Conservation (phyloP, 352 stramenopile genomes). For the Globisporangium echinulatum region DNA sequence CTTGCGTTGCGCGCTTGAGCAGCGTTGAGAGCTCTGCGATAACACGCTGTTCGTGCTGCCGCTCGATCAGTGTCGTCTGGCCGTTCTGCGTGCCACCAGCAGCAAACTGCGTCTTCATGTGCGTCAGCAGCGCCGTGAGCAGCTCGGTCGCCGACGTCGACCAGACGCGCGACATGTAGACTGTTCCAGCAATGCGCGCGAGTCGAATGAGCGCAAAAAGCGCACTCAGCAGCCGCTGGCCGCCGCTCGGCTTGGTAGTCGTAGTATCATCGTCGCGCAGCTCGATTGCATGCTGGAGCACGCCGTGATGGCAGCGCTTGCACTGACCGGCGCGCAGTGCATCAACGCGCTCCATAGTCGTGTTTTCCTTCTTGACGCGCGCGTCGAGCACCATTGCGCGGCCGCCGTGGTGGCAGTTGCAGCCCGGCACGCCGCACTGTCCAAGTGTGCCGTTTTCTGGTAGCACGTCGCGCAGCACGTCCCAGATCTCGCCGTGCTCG, state of each 20-base stretch:
- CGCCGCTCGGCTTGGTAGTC: slow-evolving; percentile 28
- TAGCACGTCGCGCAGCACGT: slow-evolving; percentile 38
- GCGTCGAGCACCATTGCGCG: slow-evolving; percentile 24
- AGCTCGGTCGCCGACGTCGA: slow-evolving; percentile 42
- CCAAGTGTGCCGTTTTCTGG: slow-evolving; percentile 43
- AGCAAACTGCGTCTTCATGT: slow-evolving; percentile 49
- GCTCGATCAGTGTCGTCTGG: slow-evolving; percentile 46
- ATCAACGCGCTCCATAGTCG: slow-evolving; percentile 16
- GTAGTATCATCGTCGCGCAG: slow-evolving; percentile 21
- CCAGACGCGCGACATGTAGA: slow-evolving; percentile 64
- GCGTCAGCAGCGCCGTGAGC: slow-evolving; percentile 33
- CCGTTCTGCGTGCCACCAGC: slow-evolving; percentile 55
- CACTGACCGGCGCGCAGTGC: slow-evolving; percentile 33
- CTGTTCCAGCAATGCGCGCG: slow-evolving; percentile 37
- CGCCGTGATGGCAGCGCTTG: slow-evolving; percentile 60
- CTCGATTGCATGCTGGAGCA: slow-evolving; percentile 56
- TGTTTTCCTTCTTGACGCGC: slow-evolving; percentile 17
- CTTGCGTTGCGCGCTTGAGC: slow-evolving; percentile 40
- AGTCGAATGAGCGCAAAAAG: slow-evolving; percentile 56
- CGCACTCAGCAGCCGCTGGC: slow-evolving; percentile 49
- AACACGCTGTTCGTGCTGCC: slow-evolving; percentile 52
- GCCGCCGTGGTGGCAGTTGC: slow-evolving; percentile 41
- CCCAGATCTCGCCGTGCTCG: slow-evolving; percentile 33
- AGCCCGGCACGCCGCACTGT: slow-evolving; percentile 58
- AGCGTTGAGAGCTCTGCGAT: slow-evolving; percentile 41